These are phyloP conservation scores for Babesia caballi DNA, from an alignment of 169 alveolate species.

Conservation along the genomic window DNA sequence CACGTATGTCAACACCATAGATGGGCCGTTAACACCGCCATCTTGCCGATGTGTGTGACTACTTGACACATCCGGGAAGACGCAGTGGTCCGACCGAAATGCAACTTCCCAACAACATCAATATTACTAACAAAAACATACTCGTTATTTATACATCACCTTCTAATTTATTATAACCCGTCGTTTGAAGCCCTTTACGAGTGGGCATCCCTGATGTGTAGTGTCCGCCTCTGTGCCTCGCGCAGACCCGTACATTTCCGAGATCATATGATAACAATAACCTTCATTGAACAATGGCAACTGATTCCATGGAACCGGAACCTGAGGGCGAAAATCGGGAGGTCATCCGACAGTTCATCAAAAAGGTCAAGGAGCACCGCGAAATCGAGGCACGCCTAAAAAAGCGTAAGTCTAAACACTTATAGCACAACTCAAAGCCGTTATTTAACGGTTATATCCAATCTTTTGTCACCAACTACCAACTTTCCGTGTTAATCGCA, in stretches of 20 bases:
- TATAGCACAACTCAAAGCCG: not conserved
- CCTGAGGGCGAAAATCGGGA: constrained; percentile 55
- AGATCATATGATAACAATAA: not conserved
- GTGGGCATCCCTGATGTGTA: constrained; percentile 7
- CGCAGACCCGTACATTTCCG: not conserved
- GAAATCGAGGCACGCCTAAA: constrained; percentile 53
- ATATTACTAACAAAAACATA: too few relatives aligned
- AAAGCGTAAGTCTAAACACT: constrained; percentile 26
- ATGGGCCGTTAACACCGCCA: too few relatives aligned
- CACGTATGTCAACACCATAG: too few relatives aligned
- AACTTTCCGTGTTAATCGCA: not conserved
- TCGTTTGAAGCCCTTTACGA: not conserved
- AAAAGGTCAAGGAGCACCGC: constrained; percentile 60
- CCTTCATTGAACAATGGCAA: not conserved
- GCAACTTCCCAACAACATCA: too few relatives aligned
- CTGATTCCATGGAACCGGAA: constrained; percentile 21
- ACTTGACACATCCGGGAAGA: too few relatives aligned
- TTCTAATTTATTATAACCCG: not conserved
- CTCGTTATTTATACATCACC: too few relatives aligned
- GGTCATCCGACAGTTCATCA: constrained; percentile 51
- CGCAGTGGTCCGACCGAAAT: too few relatives aligned
- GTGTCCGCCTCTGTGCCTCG: not conserved
- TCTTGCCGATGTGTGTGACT: too few relatives aligned
- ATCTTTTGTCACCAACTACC: not conserved
- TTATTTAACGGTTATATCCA: not conserved